Conservation (phyloP, 225 moss, liverwort and hornwort species). For the Rhytidiadelphus loreus region DNA sequence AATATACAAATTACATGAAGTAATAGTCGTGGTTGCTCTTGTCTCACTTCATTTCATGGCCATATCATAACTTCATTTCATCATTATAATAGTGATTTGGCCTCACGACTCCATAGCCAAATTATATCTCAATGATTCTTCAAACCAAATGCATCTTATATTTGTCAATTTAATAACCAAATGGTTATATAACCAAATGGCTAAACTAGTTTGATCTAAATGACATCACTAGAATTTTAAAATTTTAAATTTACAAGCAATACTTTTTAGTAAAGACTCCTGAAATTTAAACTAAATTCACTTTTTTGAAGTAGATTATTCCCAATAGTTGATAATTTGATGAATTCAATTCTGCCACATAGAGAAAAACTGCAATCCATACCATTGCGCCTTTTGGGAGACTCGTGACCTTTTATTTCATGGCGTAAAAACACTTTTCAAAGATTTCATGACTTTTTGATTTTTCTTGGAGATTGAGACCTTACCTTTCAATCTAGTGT, state of each 20-base stretch:
- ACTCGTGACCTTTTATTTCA: not conserved
- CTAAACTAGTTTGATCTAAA: not conserved
- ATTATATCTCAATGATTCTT: not conserved
- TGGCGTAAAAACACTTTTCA: not conserved
- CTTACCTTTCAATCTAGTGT: not conserved
- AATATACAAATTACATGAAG: not conserved
- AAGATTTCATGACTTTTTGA: rapidly evolving
- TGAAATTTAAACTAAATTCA: not conserved
- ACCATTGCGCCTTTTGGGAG: not conserved
- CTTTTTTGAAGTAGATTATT: not conserved
- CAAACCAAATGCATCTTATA: not conserved
- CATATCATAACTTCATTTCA: too few relatives aligned
- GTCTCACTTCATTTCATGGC: not conserved
- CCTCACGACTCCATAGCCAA: not conserved
- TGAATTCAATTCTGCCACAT: rapidly evolving
- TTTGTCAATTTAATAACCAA: not conserved
- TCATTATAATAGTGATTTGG: too few relatives aligned
- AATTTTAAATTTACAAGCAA: not conserved
- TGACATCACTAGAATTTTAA: too few relatives aligned
- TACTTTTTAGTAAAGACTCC: rapidly evolving
- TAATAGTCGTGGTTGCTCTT: rapidly evolving
- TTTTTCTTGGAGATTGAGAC: not conserved
- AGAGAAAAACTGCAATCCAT: not conserved
- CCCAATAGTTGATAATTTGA: rapidly evolving
- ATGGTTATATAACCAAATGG: not conserved